phyloP scores from a whole-genome alignment of 1,284 basidiomycete species.

The Leccinum pseudoinsigne region DNA sequence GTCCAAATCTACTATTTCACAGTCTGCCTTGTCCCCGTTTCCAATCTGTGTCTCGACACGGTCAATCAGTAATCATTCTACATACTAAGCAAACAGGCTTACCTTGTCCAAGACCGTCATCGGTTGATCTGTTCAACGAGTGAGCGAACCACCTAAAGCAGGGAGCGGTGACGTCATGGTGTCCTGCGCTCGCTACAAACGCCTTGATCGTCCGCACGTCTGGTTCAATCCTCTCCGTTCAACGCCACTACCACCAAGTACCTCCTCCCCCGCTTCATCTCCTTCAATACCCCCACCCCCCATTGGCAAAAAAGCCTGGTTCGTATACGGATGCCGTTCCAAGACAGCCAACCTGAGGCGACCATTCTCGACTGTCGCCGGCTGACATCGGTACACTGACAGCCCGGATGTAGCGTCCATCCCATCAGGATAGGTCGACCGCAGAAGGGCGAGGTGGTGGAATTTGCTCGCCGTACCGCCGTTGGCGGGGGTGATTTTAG shows the following conservation, averaged over 20 bases:
- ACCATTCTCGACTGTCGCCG: constrained; percentile 51
- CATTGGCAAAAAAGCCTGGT: constrained; percentile 90
- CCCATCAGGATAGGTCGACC: constrained; percentile 60
- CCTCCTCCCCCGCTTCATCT: constrained; percentile 47
- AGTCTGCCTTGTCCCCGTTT: constrained; percentile 68
- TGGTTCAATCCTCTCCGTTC: constrained; percentile 70
- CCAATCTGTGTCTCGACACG: constrained; percentile 87
- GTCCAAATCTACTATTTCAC: constrained; percentile 71
- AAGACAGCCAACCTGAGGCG: constrained; percentile 57
- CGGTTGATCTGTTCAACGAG: constrained; percentile 64
- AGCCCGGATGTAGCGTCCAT: constrained; percentile 60
- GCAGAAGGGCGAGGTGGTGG: constrained; percentile 77
- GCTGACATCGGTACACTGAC: constrained; percentile 74
- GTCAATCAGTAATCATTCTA: constrained; percentile 4
- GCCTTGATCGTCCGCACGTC: constrained; percentile 74
- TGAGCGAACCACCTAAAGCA: background rate
- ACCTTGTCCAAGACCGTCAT: constrained; percentile 80
- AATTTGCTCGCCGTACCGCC: constrained; percentile 88
- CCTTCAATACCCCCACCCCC: constrained; percentile 43
- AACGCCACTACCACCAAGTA: constrained; percentile 88
- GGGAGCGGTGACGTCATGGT: constrained; percentile 31
- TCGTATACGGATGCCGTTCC: constrained; percentile 79
- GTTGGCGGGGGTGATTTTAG: constrained; percentile 79
- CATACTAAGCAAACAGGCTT: constrained; percentile 20
- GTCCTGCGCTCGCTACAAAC: constrained; percentile 76